Evolutionary conservation across 306 rosid genomes (phyloP).

Genomic region (Cicer bijugum): DNA sequence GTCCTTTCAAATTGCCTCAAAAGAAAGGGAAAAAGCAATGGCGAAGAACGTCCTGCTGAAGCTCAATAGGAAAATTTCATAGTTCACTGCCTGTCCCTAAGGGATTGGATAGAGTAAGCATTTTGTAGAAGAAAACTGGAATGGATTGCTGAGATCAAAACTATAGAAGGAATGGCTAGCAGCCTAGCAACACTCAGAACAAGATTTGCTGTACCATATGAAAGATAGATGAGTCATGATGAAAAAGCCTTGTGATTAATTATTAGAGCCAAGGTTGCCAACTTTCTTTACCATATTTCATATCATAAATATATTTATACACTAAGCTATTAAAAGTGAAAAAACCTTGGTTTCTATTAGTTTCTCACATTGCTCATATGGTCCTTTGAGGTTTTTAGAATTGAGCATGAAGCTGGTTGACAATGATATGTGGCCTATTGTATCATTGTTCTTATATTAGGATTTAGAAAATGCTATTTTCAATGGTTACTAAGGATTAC

Average conservation of each 20-base stretch:
- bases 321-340: conserved; percentile 40
- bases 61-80: conserved; percentile 40
- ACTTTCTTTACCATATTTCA: conserved; percentile 31
- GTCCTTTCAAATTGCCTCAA: conserved; percentile 86
- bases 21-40: conserved; percentile 88
- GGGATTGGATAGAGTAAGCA: conserved; percentile 42
- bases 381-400: conserved; percentile 39
- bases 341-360: conserved; percentile 45
- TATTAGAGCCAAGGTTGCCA: conserved; percentile 27
- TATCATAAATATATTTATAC: conserved; percentile 25
- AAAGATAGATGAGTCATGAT: conserved; percentile 26
- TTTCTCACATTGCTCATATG: conserved; percentile 44
- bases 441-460: conserved; percentile 33
- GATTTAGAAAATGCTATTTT: conserved; percentile 16
- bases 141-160: conserved; percentile 42
- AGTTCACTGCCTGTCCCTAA: conserved; percentile 43
- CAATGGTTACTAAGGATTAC: conserved; percentile 37
- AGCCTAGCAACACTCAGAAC: conserved; percentile 40
- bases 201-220: conserved; percentile 30
- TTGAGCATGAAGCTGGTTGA: conserved; percentile 36
- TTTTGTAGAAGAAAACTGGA: conserved; percentile 37
- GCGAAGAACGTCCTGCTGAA: conserved; percentile 91
- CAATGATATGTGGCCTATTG: conserved; percentile 42
- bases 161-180: conserved; percentile 33
- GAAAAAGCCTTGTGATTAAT: conserved; percentile 23